phyloP scores from a whole-genome alignment of 192 early-diverging fungal species.

The Hyaloraphidium curvatum region DNA sequence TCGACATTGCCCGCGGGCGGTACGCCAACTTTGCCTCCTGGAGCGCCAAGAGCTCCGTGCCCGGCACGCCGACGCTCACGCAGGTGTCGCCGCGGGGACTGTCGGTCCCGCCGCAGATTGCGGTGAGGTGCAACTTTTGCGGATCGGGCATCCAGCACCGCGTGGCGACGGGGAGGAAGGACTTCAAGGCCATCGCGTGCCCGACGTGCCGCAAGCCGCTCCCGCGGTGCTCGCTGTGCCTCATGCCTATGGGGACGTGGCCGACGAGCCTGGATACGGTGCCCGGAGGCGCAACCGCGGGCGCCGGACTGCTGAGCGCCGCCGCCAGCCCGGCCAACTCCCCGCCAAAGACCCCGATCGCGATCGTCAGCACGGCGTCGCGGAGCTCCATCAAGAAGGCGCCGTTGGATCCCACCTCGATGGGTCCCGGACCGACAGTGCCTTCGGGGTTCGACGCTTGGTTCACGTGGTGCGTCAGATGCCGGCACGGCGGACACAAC shows the following conservation, averaged over 20 bases:
- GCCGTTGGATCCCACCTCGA: not conserved
- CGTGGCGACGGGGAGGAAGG: not conserved
- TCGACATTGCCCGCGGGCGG: conserved; percentile 67
- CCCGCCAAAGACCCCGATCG: not conserved
- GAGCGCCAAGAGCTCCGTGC: not conserved
- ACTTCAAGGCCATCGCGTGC: conserved; percentile 30
- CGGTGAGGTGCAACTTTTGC: not conserved
- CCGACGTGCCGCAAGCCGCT: conserved; percentile 39
- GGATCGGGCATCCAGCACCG: not conserved
- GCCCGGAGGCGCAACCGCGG: not conserved
- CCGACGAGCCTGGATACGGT: not conserved
- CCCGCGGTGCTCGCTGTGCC: conserved; percentile 42
- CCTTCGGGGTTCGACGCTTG: conserved; percentile 67
- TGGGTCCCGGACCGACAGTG: conserved; percentile 2
- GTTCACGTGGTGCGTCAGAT: conserved; percentile 99
- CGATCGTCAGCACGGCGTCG: not conserved
- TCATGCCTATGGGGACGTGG: conserved; percentile 43
- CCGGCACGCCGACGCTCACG: not conserved
- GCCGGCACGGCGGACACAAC: conserved; percentile 89
- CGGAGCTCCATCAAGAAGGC: not conserved
- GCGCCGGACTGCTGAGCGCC: not conserved
- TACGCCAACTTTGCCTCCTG: not conserved
- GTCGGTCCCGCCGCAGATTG: conserved; percentile 22
- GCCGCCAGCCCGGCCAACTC: not conserved
- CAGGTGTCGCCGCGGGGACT: conserved; percentile 14